Conservation (phyloP, 108 stramenopile genomes). For the Nitzschia palea region DNA sequence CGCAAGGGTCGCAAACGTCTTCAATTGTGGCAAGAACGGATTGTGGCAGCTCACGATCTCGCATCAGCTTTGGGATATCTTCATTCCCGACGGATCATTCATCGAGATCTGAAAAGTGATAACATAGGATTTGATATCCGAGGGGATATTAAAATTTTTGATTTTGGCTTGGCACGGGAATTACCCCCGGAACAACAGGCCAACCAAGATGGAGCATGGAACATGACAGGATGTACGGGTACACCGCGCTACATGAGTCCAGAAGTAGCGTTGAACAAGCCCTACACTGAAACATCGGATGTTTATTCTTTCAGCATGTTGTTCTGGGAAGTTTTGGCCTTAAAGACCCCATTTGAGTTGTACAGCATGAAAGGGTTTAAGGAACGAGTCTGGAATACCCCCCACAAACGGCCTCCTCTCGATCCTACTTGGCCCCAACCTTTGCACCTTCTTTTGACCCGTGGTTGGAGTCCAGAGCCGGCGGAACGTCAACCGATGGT, state of each 20-base stretch:
- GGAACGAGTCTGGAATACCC: conserved; percentile 14
- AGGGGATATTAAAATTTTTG: conserved; percentile 50
- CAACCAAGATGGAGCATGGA: conserved; percentile 40
- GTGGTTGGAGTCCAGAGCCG: conserved; percentile 23
- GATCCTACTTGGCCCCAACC: conserved; percentile 11
- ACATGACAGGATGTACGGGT: conserved; percentile 66
- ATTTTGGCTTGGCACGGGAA: conserved; percentile 54
- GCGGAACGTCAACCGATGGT: conserved; percentile 7
- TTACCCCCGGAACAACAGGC: conserved; percentile 26
- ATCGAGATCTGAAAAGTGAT: conserved; percentile 22
- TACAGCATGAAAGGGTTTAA: conserved; percentile 6
- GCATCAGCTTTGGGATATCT: conserved; percentile 33
- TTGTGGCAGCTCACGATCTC: conserved; percentile 29
- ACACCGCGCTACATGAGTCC: conserved; percentile 49
- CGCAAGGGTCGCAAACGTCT: conserved; percentile 20
- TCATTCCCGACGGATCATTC: conserved; percentile 21
- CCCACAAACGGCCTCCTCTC: conserved; percentile 34
- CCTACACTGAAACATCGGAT: conserved; percentile 65
- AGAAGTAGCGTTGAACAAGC: conserved; percentile 54
- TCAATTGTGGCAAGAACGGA: conserved; percentile 31
- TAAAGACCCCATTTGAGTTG: conserved; percentile 20
- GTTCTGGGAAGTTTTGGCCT: conserved; percentile 52
- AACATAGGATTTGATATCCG: conserved; percentile 42
- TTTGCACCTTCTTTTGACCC: conserved; percentile 15
- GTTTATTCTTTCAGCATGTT: conserved; percentile 69